Evolutionary conservation across 116 monocot species (phyloP).

Genomic region (Cymodocea nodosa): DNA sequence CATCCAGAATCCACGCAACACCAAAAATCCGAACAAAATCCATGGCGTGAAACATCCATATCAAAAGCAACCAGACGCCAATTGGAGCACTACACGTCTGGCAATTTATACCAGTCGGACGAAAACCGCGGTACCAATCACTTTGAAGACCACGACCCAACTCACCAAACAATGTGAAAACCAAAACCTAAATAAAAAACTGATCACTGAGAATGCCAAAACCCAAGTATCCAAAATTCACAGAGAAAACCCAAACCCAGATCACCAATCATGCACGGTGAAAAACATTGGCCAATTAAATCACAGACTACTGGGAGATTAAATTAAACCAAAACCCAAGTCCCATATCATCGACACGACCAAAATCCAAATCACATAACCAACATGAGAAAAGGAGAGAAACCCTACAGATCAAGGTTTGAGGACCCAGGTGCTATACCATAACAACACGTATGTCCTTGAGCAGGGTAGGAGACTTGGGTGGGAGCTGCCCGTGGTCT

Average conservation of each 20-base stretch:
- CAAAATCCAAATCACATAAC: not conserved
- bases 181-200: not conserved
- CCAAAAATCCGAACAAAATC: too few relatives aligned
- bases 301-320: too few relatives aligned
- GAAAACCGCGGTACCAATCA: too few relatives aligned
- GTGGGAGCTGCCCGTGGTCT: conserved; percentile 60
- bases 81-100: too few relatives aligned
- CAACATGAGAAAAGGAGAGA: not conserved
- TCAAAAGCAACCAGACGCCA: too few relatives aligned
- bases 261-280: not conserved
- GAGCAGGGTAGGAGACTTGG: conserved; percentile 69
- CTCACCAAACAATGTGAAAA: not conserved
- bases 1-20: too few relatives aligned
- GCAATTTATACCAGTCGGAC: too few relatives aligned
- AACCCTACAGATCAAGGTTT: not conserved
- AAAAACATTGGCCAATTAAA: too few relatives aligned
- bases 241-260: not conserved
- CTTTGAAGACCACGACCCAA: not conserved
- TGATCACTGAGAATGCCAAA: too few relatives aligned
- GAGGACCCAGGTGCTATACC: conserved; percentile 12
- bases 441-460: conserved; percentile 62
- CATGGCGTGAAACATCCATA: too few relatives aligned
- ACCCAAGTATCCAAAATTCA: not conserved
- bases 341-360: not conserved
- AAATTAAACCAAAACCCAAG: too few relatives aligned